phyloP scores from a whole-genome alignment of 805 yeast genomes.

The Saccharomycopsis microspora region DNA sequence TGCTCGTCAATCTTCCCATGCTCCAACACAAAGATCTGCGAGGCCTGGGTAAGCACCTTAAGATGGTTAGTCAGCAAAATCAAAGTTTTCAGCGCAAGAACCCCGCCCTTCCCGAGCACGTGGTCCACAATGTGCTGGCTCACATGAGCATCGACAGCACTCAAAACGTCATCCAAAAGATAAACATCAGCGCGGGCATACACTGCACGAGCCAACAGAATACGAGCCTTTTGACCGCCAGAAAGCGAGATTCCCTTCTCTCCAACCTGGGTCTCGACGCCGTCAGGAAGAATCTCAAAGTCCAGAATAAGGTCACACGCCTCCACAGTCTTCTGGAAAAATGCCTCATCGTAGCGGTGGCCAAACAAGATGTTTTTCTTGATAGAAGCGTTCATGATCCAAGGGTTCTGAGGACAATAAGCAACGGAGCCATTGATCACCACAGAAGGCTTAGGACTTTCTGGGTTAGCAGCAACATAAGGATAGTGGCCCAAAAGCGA shows the following conservation, averaged over 20 bases:
- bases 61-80: conserved; percentile 50
- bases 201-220: conserved; percentile 59
- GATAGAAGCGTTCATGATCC: conserved; percentile 40
- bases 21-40: conserved; percentile 47
- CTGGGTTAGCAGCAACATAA: conserved; percentile 20
- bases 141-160: conserved; percentile 69
- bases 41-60: conserved; percentile 44
- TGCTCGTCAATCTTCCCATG: conserved; percentile 43
- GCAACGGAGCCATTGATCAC: conserved; percentile 36
- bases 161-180: conserved; percentile 51
- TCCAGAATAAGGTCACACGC: conserved; percentile 42
- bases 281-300: conserved; percentile 36
- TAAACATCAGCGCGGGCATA: conserved; percentile 49
- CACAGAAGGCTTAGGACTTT: conserved; percentile 15
- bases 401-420: conserved; percentile 49
- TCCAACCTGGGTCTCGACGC: conserved; percentile 44
- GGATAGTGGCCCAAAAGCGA: conserved; percentile 46
- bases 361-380: conserved; percentile 44
- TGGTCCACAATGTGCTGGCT: conserved; percentile 40
- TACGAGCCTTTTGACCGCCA: conserved; percentile 56
- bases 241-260: conserved; percentile 51
- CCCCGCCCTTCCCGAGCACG: conserved; percentile 35
- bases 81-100: conserved; percentile 40
- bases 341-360: conserved; percentile 29
- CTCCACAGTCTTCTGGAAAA: conserved; percentile 31